A percentile compares a stretch with the other conserved stretches of the same genome.
Conservation (phyloP, 2,329 filamentous ascomycete species). For the Coniochaeta ligniaria region DNA sequence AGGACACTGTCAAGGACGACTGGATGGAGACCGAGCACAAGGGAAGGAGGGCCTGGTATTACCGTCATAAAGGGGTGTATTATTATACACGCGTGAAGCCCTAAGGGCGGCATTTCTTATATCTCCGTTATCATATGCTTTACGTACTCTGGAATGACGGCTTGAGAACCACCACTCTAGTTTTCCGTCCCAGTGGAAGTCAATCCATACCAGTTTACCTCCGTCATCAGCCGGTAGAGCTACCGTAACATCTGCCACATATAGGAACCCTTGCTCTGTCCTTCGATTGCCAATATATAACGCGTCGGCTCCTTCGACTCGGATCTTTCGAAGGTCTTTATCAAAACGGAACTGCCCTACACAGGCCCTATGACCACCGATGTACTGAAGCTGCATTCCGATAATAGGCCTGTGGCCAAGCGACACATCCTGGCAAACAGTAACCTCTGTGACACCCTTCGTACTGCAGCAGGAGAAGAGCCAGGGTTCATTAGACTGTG, state of each 20-base stretch:
- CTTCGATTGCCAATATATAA: background rate
- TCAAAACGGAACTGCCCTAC: background rate
- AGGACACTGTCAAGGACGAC: too few species aligned
- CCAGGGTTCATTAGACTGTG: background rate
- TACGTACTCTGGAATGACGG: background rate
- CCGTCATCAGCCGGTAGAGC: background rate
- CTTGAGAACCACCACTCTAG: background rate
- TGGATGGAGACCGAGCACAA: too few species aligned
- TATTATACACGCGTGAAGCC: too few species aligned
- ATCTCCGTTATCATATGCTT: background rate
- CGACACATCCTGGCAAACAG: background rate
- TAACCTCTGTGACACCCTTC: background rate
- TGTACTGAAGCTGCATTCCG: background rate
- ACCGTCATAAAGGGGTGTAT: too few species aligned
- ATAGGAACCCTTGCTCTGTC: background rate
- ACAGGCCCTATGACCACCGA: background rate
- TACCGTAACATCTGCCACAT: background rate
- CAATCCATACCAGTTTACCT: background rate
- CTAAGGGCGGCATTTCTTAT: too few species aligned
- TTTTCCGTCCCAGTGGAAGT: background rate
- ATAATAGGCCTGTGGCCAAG: background rate
- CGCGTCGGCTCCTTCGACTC: background rate
- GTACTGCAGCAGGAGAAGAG: background rate
- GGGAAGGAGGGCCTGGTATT: too few species aligned
- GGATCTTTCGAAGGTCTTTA: background rate